Conservation (phyloP, 2,329 filamentous ascomycete species). For the Bipolaris cookei region DNA sequence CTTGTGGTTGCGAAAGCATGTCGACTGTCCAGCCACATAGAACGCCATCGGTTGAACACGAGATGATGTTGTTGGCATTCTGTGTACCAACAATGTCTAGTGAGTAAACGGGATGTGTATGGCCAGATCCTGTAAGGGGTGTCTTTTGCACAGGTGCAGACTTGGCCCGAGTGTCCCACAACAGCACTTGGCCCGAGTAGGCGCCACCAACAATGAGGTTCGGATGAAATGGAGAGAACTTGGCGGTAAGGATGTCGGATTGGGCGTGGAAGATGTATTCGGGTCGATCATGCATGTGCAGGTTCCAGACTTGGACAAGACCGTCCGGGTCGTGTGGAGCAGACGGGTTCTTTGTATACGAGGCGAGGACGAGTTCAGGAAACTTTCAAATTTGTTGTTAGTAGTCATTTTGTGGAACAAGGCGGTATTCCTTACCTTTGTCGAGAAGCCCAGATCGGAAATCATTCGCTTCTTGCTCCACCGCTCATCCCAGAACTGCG, state of each 20-base stretch:
- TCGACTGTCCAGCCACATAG: conserved; percentile 98
- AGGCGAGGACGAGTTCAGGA: conserved; percentile 87
- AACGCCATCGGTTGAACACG: conserved; percentile 93
- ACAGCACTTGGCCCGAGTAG: conserved; percentile 92
- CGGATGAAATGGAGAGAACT: conserved; percentile 98
- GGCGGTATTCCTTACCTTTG: conserved; percentile 64
- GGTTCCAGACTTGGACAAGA: conserved; percentile 95
- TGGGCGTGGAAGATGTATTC: conserved; percentile 98
- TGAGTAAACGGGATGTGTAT: conserved; percentile 95
- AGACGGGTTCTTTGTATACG: conserved; percentile 96
- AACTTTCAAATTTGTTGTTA: conserved; percentile 59
- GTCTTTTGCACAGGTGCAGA: conserved; percentile 89
- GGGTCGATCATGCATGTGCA: conserved; percentile 89
- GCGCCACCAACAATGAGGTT: conserved; percentile 95
- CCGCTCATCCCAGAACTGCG: conserved; percentile 91
- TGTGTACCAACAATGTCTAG: conserved; percentile 96
- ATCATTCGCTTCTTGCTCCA: conserved; percentile 99
- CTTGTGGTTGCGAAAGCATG: conserved; percentile 96
- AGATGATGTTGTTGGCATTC: conserved; percentile 98
- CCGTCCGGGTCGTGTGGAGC: conserved; percentile 93
- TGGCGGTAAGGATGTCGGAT: conserved; percentile 91
- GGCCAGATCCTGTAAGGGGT: conserved; percentile 89
- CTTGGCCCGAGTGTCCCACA: conserved; percentile 94
- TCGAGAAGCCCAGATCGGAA: conserved; percentile 92
- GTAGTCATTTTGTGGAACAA: background rate